A percentile compares a stretch with the other conserved stretches of the same genome.
Conservation (phyloP, 352 stramenopile genomes). For the Phytopythium oedochilum region DNA sequence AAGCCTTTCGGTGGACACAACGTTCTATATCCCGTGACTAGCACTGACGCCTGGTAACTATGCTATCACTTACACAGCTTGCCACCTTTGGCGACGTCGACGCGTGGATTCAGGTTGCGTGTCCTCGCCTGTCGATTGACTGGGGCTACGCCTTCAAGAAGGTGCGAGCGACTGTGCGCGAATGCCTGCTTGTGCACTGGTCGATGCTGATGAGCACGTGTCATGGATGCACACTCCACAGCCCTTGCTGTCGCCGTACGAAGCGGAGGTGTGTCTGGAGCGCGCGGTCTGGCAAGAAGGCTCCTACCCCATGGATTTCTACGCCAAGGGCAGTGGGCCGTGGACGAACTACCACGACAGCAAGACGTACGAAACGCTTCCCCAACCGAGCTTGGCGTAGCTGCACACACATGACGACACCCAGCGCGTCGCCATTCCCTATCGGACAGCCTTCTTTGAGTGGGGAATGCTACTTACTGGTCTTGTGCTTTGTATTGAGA, state of each 20-base stretch:
- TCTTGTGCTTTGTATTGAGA: background rate
- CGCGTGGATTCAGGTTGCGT: conserved; percentile 99
- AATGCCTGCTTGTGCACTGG: background rate
- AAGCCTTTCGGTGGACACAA: background rate
- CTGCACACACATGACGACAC: background rate
- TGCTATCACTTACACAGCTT: no score
- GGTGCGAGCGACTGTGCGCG: conserved; percentile 15
- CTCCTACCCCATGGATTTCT: conserved; percentile 99
- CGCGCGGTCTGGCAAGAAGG: conserved; percentile 81
- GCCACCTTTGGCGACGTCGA: conserved; percentile 86
- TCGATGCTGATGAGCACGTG: background rate
- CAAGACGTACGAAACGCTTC: conserved; percentile 15
- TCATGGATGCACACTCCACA: no score
- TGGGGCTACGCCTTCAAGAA: conserved; percentile 97
- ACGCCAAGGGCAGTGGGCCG: conserved; percentile 92
- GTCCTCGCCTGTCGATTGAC: conserved; percentile 97
- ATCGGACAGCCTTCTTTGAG: background rate
- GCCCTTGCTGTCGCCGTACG: conserved; percentile 96
- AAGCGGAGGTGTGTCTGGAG: conserved; percentile 94
- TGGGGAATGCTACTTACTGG: background rate
- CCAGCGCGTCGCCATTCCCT: background rate
- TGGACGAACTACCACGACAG: conserved; percentile 97
- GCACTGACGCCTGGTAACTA: background rate
- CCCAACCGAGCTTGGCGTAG: conserved; percentile 2
- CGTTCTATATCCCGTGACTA: background rate